Evolutionary conservation across 2,329 filamentous ascomycete species (phyloP).

Genomic region (Colletotrichum trifolii): DNA sequence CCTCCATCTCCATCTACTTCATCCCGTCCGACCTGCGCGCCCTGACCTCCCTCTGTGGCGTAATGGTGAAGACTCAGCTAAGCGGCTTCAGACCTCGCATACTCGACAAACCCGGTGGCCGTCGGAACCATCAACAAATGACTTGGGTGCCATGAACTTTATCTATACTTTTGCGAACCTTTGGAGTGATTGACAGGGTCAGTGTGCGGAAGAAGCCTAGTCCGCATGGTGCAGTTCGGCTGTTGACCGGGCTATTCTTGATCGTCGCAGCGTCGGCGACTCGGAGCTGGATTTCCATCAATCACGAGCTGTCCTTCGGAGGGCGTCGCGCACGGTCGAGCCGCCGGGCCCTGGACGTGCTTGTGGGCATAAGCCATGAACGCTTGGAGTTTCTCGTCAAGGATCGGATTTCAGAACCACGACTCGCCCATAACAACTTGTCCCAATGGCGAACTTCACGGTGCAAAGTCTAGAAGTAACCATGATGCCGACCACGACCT

Average conservation of each 20-base stretch:
- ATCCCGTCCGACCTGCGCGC: constrained; percentile 57
- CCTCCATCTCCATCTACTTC: constrained; percentile 59
- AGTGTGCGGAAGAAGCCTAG: constrained; percentile 56
- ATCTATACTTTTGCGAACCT: constrained; percentile 61
- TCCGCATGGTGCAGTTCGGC: constrained; percentile 52
- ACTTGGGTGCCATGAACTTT: constrained; percentile 52
- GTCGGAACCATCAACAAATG: constrained; percentile 57
- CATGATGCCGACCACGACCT: too few species aligned
- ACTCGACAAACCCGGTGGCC: constrained; percentile 58
- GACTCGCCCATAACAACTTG: too few species aligned
- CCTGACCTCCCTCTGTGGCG: constrained; percentile 57
- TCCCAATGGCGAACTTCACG: too few species aligned
- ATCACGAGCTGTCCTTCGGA: constrained; percentile 52
- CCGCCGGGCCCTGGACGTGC: constrained; percentile 46
- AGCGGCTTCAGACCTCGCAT: constrained; percentile 63
- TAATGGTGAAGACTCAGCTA: constrained; percentile 65
- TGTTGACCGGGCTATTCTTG: constrained; percentile 53
- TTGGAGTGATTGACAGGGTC: constrained; percentile 54
- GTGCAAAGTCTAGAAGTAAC: too few species aligned
- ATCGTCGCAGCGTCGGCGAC: constrained; percentile 52
- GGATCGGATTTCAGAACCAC: too few species aligned
- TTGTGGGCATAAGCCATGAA: constrained; percentile 52
- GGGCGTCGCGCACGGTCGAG: constrained; percentile 43
- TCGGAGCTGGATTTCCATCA: constrained; percentile 59
- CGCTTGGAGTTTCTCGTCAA: not conserved